A percentile compares a stretch with the other conserved stretches of the same genome.
Conservation (phyloP, 1,139 yeast genomes). For the Maudiozyma humilis region DNA sequence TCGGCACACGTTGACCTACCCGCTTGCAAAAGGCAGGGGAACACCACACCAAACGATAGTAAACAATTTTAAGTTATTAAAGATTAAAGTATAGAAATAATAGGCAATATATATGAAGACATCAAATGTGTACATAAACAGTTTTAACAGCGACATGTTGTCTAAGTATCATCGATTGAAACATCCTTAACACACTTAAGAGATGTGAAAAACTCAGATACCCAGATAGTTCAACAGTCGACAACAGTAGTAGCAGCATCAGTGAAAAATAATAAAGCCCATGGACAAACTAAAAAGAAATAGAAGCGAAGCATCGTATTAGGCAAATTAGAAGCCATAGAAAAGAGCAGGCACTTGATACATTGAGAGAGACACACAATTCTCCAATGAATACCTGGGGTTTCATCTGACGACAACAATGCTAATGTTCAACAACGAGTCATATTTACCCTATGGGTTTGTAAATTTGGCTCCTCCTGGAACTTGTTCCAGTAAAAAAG, state of each 20-base stretch:
- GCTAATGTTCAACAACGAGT: too few species aligned
- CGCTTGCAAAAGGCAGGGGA: too few species aligned
- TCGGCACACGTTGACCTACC: neutral
- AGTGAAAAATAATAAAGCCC: neutral
- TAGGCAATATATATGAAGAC: neutral
- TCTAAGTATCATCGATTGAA: neutral
- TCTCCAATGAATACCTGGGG: neutral
- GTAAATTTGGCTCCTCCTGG: neutral
- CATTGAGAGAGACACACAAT: neutral
- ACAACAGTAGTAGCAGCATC: neutral
- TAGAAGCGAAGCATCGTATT: neutral
- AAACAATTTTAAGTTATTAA: neutral
- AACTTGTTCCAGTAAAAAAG: neutral
- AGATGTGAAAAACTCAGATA: neutral
- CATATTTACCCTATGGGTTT: neutral
- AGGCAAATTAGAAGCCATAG: neutral
- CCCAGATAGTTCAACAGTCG: neutral
- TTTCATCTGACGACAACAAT: too few species aligned
- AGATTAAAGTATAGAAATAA: neutral
- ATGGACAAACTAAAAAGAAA: neutral
- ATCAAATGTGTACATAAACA: neutral
- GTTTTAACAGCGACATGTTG: too few species aligned
- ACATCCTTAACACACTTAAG: neutral
- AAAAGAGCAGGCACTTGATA: neutral
- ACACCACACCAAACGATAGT: too few species aligned